phyloP scores from a whole-genome alignment of 495 filamentous ascomycete genomes.

The Penicillium waksmanii region DNA sequence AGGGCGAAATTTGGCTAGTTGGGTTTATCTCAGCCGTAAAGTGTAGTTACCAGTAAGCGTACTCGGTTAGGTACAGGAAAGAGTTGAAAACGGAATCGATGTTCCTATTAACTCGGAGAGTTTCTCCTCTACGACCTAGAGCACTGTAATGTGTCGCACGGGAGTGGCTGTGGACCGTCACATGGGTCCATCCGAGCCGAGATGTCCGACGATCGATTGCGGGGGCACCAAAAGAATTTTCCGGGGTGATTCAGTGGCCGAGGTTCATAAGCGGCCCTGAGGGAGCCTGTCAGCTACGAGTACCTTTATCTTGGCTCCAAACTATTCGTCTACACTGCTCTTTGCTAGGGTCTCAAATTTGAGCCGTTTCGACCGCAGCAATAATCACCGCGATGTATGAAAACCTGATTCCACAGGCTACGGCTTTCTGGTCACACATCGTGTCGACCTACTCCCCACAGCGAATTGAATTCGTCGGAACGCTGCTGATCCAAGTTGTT shows the following conservation, averaged over 20 bases:
- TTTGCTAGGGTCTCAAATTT: no score
- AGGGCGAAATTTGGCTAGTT: no score
- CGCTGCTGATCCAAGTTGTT: slow-evolving; percentile 47
- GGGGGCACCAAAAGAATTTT: slow-evolving; percentile 17
- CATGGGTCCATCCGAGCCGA: slow-evolving; percentile 24
- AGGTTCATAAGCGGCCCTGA: slow-evolving; percentile 17
- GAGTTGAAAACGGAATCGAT: not conserved
- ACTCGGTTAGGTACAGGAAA: no score
- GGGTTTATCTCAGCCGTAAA: no score
- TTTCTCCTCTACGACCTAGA: not conserved
- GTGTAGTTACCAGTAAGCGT: no score
- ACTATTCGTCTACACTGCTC: no score
- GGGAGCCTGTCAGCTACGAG: not conserved
- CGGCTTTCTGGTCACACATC: slow-evolving; percentile 32
- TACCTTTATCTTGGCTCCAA: not conserved
- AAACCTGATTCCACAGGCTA: not conserved
- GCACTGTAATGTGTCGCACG: not conserved
- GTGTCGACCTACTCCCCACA: slow-evolving; percentile 32
- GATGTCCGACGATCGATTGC: slow-evolving; percentile 24
- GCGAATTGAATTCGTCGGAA: slow-evolving; percentile 49
- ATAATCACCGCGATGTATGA: not conserved
- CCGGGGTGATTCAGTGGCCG: slow-evolving; percentile 17
- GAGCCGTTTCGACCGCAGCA: not conserved
- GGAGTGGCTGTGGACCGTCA: slow-evolving; percentile 14
- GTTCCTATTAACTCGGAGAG: not conserved